These are phyloP conservation scores for Mycena latifolia DNA, from an alignment of 768 basidiomycete genomes.

Conservation along the genomic window DNA sequence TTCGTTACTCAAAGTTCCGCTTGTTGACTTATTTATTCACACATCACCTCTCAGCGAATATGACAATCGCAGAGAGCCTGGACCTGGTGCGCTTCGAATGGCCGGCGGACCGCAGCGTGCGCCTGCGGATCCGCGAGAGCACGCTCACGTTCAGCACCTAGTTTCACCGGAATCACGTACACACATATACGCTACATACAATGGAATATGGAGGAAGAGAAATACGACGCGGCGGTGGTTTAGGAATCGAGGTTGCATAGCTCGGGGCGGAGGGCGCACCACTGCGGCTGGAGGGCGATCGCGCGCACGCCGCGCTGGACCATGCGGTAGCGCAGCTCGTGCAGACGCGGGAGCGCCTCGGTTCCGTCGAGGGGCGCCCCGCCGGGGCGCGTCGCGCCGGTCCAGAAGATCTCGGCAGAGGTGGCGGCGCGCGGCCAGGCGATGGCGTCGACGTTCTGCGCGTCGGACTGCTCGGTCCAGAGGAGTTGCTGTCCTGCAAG, in stretches of 20 bases:
- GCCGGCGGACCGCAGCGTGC: slow-evolving; percentile 86
- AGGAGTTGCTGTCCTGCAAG: slow-evolving; percentile 70
- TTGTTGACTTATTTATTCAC: too few relatives aligned
- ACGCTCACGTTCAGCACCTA: slow-evolving; percentile 89
- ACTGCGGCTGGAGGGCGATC: slow-evolving; percentile 74
- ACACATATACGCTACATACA: background rate
- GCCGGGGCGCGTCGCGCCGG: slow-evolving; percentile 59
- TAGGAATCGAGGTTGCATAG: slow-evolving; percentile 60
- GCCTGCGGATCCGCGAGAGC: slow-evolving; percentile 84
- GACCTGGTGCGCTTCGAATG: slow-evolving; percentile 87
- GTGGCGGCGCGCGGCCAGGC: slow-evolving; percentile 81
- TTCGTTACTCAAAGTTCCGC: too few relatives aligned
- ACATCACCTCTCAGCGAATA: slow-evolving; percentile 46
- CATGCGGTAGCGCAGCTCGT: slow-evolving; percentile 74
- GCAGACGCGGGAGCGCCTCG: slow-evolving; percentile 72
- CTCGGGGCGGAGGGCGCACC: slow-evolving; percentile 77
- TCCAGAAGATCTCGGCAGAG: slow-evolving; percentile 85
- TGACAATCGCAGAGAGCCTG: slow-evolving; percentile 68
- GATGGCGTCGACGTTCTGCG: slow-evolving; percentile 76
- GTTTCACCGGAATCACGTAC: background rate
- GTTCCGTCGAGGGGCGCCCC: slow-evolving; percentile 54
- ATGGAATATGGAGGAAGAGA: too few relatives aligned
- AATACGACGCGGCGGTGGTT: too few relatives aligned
- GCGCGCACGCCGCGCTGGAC: slow-evolving; percentile 71
- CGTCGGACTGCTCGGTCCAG: slow-evolving; percentile 81